phyloP scores from a whole-genome alignment of 2,329 filamentous ascomycete species.

The Neofusicoccum parvum region DNA sequence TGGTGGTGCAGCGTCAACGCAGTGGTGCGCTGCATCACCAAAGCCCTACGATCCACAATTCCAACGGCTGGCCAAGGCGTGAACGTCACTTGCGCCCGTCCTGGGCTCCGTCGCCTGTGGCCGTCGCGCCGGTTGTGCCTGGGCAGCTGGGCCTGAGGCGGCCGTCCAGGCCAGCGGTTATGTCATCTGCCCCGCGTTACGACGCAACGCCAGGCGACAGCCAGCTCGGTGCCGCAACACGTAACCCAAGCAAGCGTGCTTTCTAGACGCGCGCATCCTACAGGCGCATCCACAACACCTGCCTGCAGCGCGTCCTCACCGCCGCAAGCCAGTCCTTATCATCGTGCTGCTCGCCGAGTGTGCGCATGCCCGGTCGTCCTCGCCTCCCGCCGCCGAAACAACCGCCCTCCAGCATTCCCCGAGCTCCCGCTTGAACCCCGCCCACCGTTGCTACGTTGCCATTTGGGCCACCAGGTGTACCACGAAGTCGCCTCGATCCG shows the following conservation, averaged over 20 bases:
- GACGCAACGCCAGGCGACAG: neutral
- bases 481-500: slow-evolving; percentile 30
- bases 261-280: slow-evolving; percentile 5
- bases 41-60: slow-evolving; percentile 14
- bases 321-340: neutral
- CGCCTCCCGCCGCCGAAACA: slow-evolving; percentile 19
- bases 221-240: neutral
- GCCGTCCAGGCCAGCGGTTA: neutral
- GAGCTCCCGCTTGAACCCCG: slow-evolving; percentile 8
- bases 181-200: slow-evolving; percentile 11
- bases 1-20: neutral
- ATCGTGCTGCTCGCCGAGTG: neutral
- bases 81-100: neutral
- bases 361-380: neutral
- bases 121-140: neutral
- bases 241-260: neutral
- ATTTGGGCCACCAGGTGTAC: slow-evolving; percentile 1
- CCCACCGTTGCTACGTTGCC: slow-evolving; percentile 16
- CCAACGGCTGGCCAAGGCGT: slow-evolving; percentile 9
- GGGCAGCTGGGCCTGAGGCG: neutral
- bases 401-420: slow-evolving; percentile 17
- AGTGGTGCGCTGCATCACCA: neutral
- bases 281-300: neutral
- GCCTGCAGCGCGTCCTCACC: neutral
- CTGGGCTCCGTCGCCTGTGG: neutral